Conservation (phyloP, 1,284 basidiomycete genomes). For the Coniophora puteana region DNA sequence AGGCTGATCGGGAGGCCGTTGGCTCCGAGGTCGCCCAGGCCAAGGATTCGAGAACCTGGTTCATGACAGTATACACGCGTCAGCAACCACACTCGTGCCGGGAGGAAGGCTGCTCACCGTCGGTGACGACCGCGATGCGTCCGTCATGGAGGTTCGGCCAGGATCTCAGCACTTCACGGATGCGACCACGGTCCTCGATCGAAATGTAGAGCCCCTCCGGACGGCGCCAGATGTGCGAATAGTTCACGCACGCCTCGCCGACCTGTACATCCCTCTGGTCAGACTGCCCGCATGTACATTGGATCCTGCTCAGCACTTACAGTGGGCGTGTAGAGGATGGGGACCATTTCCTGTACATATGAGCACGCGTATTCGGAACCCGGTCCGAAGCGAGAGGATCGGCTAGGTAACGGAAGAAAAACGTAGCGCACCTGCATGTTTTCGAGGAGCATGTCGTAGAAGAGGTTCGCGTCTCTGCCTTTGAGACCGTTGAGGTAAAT, state of each 20-base stretch:
- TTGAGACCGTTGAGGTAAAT: conserved; percentile 68
- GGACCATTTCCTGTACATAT: conserved; percentile 40
- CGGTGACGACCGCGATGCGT: conserved; percentile 74
- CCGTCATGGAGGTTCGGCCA: conserved; percentile 53
- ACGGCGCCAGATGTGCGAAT: conserved; percentile 70
- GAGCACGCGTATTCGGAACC: not conserved
- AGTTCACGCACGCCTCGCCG: conserved; percentile 76
- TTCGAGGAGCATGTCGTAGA: conserved; percentile 55
- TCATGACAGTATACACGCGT: conserved; percentile 7
- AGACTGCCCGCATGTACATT: conserved; percentile 9
- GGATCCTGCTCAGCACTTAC: too few species aligned
- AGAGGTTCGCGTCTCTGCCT: conserved; percentile 58
- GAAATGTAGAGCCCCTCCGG: conserved; percentile 72
- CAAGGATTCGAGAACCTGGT: conserved; percentile 72
- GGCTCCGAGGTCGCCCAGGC: conserved; percentile 76
- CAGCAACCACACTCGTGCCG: conserved; percentile 3
- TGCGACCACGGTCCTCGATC: conserved; percentile 68
- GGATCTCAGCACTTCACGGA: conserved; percentile 54
- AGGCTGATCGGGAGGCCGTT: conserved; percentile 78
- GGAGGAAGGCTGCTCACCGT: conserved; percentile 42
- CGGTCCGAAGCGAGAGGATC: not conserved
- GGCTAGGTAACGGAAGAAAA: not conserved
- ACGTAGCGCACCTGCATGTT: conserved; percentile 46
- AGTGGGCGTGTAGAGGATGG: conserved; percentile 77
- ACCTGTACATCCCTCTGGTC: conserved; percentile 40